Conservation (phyloP, 768 basidiomycete species). For the Amanita fuliginea region DNA sequence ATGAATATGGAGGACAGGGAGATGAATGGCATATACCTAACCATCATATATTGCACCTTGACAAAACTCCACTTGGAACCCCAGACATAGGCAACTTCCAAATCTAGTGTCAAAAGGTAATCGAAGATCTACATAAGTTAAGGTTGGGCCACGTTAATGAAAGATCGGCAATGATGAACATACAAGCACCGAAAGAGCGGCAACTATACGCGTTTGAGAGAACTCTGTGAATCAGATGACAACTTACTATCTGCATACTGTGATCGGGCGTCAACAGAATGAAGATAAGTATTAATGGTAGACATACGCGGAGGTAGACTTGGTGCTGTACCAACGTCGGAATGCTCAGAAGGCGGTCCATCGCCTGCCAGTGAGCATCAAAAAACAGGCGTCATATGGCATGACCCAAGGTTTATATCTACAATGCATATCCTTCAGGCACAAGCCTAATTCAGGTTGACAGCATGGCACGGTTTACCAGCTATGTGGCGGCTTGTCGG, state of each 20-base stretch:
- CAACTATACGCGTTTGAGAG: not conserved
- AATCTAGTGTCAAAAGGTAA: conserved; percentile 1
- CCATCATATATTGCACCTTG: not conserved
- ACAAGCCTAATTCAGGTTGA: not conserved
- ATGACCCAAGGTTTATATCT: not conserved
- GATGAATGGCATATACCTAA: conserved; percentile 3
- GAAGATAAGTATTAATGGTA: not conserved
- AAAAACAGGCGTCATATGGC: not conserved
- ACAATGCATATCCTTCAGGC: not conserved
- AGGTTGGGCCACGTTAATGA: not conserved
- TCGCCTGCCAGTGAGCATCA: not conserved
- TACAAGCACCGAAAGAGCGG: not conserved
- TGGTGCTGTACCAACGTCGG: not conserved
- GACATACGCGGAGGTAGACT: not conserved
- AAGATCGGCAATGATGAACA: not conserved
- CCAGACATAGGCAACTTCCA: conserved; percentile 1
- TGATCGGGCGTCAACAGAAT: not conserved
- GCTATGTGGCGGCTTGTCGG: not conserved
- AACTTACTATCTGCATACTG: conserved; percentile 5
- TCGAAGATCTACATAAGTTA: not conserved
- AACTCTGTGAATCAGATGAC: too few species aligned
- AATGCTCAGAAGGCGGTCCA: not conserved
- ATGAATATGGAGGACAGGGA: not conserved
- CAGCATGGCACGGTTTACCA: not conserved
- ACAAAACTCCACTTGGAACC: conserved; percentile 1